Base-by-base conservation (phyloP, 2,329 filamentous ascomycete species). In the Bimuria novae-zelandiae region DNA sequence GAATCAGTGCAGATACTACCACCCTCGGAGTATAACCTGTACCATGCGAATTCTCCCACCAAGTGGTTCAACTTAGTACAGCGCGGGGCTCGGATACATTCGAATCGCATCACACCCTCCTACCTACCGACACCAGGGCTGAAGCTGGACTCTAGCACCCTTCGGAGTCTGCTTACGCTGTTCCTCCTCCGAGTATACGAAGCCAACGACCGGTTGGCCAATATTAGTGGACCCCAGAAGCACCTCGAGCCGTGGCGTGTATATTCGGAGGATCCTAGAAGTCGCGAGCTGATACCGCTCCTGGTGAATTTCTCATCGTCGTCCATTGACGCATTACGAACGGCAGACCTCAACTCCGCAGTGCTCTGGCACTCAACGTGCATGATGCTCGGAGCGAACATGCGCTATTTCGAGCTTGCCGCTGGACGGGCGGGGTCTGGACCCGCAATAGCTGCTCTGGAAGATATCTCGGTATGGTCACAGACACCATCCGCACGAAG, bases 361-460 rank as follows among this genome's bases (percentile, higher is more conserved):
- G 71, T 82, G 3, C 74, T 81, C 32, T 83, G 80, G 80, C 80
- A 83, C 56, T 76, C 78, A 37, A 76, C 81, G 48, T 81, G 78
- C 57, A 80, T 82, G 74, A 77, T 76, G 57, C 72, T 82, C 2
- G 77, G 79, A 0, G 76, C 80, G 3, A 80, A 82, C 50, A 75
- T 80, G 7, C 78, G 79, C 42, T 77, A 81, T 23, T 82, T 83
- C 51, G 79, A 82, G 50, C 67, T 81, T 14, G 80, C 79, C 4
- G 80, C 80, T 10, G 80, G 80, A 4, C 78, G 79, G 33, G 70
- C 75, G 3, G 80, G 80, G 3, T 75, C 80, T 0, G 69, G 57
- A 2, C 75, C 78, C 12, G 80, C 79, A 5, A 73, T 75, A 4
- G 75, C 77, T 39, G 79, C 80, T 1, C 69, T 82, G 0, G 76